Conservation (phyloP, 306 rosid species). For the Citrullus amarus region DNA sequence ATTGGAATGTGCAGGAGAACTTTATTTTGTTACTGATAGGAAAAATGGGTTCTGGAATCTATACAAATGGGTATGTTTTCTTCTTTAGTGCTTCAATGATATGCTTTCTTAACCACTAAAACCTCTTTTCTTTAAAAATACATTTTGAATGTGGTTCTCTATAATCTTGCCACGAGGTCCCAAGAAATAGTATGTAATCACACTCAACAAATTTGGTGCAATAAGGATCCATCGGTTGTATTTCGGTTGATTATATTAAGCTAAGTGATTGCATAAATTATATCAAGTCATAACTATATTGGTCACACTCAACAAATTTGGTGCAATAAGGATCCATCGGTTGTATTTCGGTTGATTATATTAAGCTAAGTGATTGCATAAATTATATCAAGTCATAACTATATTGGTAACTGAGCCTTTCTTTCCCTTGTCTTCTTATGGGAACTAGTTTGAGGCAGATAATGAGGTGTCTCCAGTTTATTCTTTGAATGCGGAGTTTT, state of each 20-base stretch:
- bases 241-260: neutral
- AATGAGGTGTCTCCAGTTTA: conserved; percentile 53
- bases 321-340: neutral
- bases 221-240: neutral
- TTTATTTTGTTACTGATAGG: conserved; percentile 73
- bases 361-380: neutral
- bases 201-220: neutral
- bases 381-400: neutral
- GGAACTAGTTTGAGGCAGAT: conserved; percentile 58
- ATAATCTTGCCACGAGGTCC: neutral
- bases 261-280: neutral
- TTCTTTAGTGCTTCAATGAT: neutral
- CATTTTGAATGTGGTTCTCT: neutral
- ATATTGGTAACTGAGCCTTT: neutral
- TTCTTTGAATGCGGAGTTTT: conserved; percentile 75
- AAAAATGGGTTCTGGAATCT: conserved; percentile 81
- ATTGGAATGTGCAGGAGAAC: conserved; percentile 54
- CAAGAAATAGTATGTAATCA: neutral
- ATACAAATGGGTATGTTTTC: conserved; percentile 75
- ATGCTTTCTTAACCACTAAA: neutral
- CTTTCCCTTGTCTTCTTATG: neutral
- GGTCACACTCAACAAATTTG: neutral
- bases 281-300: neutral
- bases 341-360: neutral
- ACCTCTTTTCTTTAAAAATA: neutral